Conservation (phyloP, 2,329 filamentous ascomycete species). For the Nigrospora oryzae region DNA sequence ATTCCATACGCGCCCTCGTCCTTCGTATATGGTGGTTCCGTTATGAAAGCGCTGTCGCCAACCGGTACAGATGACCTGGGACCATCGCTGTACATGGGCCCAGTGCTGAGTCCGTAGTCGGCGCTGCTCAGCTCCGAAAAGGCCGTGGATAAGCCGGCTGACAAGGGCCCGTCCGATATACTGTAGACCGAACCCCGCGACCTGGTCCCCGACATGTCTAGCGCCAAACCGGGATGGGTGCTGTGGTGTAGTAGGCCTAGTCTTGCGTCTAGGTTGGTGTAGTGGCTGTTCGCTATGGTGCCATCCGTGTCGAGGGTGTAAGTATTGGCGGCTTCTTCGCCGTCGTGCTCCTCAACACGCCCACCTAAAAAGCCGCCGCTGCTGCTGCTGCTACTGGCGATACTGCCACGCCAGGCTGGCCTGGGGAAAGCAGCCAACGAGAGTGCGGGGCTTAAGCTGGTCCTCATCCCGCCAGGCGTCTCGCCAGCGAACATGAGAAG, state of each 20-base stretch:
- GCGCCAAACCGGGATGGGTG: not conserved
- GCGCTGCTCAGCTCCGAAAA: not conserved
- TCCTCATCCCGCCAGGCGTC: conserved; percentile 26
- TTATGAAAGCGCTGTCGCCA: not conserved
- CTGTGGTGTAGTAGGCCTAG: not conserved
- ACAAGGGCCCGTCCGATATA: not conserved
- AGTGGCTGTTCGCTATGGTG: too few species aligned
- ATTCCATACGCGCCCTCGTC: not conserved
- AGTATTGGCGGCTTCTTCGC: not conserved
- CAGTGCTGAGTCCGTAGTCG: not conserved
- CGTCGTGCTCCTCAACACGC: not conserved
- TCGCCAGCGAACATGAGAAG: conserved; percentile 31
- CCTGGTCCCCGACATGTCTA: not conserved
- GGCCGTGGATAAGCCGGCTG: not conserved
- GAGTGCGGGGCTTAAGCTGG: conserved; percentile 22
- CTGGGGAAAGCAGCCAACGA: not conserved
- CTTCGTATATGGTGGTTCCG: not conserved
- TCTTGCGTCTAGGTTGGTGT: not conserved
- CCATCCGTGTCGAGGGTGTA: too few species aligned
- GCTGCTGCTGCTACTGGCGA: not conserved
- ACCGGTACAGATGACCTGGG: too few species aligned
- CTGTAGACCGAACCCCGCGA: not conserved
- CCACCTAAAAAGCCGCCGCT: not conserved
- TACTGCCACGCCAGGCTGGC: not conserved
- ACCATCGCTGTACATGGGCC: not conserved